Percentiles rank a stretch among this genome's conserved stretches.
phyloP scores from a whole-genome alignment of 2,329 filamentous ascomycete genomes.

The Fusarium avenaceum region DNA sequence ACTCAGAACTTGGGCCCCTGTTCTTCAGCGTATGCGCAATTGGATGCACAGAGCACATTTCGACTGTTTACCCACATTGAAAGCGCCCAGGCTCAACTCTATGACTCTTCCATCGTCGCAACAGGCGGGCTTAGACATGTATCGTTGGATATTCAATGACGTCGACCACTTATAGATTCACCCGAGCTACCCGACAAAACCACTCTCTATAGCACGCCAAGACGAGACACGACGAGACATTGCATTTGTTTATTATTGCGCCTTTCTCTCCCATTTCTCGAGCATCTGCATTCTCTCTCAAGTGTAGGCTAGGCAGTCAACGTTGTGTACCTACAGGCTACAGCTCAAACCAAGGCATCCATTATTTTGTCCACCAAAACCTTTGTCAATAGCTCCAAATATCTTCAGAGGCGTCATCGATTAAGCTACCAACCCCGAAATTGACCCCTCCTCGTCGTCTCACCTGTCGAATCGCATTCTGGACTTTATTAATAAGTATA shows the following conservation, averaged over 20 bases:
- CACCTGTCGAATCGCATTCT: constrained; percentile 23
- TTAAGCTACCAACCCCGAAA: constrained; percentile 2
- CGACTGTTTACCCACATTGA: constrained; percentile 25
- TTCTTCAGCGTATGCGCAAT: constrained; percentile 21
- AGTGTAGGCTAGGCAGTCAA: not conserved
- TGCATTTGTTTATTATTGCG: constrained; percentile 21
- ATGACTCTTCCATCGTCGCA: constrained; percentile 38
- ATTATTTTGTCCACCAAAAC: constrained; percentile 1
- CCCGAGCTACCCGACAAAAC: constrained; percentile 30
- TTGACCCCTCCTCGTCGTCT: not conserved
- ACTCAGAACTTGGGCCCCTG: constrained; percentile 6
- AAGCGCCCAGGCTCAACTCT: constrained; percentile 23
- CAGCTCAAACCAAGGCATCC: constrained; percentile 4
- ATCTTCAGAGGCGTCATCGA: constrained; percentile 23
- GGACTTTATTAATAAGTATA: not conserved
- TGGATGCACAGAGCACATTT: not conserved
- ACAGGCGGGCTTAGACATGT: constrained; percentile 30
- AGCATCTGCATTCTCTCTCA: not conserved
- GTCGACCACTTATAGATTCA: constrained; percentile 36
- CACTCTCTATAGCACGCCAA: constrained; percentile 17
- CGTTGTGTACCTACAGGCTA: not conserved
- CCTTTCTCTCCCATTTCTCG: not conserved
- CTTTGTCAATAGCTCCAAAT: constrained; percentile 6
- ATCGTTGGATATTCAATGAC: constrained; percentile 42
- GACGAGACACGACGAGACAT: constrained; percentile 20